Base-by-base conservation (phyloP, 2,329 filamentous ascomycete species). In the Pseudocercospora cruenta region DNA sequence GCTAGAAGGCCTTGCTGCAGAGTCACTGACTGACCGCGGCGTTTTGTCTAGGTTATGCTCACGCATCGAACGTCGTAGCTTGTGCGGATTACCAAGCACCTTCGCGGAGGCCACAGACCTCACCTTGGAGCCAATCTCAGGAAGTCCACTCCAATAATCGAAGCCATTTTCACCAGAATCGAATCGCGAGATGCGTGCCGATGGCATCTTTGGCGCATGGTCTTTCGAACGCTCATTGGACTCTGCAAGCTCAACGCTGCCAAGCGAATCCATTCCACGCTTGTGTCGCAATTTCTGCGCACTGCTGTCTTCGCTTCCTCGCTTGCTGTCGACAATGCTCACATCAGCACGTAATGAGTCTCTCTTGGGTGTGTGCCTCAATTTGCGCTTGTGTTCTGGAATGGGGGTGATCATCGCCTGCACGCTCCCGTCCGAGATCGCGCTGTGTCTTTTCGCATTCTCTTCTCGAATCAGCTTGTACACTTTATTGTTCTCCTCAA, bases 391-490 rank as follows among this genome's bases (percentile, higher is more conserved):
- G n/a, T 63, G 54, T 39, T 69, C 68, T 22, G 63, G 65, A 12
- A 66, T 31, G 4, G 60, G 58, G 1, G 67, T 43, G n/a, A 70
- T 65, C 59, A 55, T 64, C 5, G 70, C 67, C 12, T 62, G 63
- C 8, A 75, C 65, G 22, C 69, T 70, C n/a, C 66, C 70, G 45
- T 70, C 65, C 49, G 71, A 73, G 36, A 73, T 68, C 10, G 69
- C 65, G 53, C 70, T 73, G 60, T 76, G 73, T 12, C 73, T 65
- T 58, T 74, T 74, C n/a, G 67, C 72, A 57, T 75, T 76, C 58
- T 74, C 71, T 60, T 72, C 70, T 53, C 70, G 73, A 19, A 72
- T 70, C 53, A 70, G 60, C 57, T 62, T 67, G 66, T 72, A 72
- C 3, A 70, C 66, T 26, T 60, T 58, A 53, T 72, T 72, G 61